Evolutionary conservation across 2,329 filamentous ascomycete genomes (phyloP), one percentile per base, ranked within the genome.

Genomic region (Davidsoniella eucalypti): DNA sequence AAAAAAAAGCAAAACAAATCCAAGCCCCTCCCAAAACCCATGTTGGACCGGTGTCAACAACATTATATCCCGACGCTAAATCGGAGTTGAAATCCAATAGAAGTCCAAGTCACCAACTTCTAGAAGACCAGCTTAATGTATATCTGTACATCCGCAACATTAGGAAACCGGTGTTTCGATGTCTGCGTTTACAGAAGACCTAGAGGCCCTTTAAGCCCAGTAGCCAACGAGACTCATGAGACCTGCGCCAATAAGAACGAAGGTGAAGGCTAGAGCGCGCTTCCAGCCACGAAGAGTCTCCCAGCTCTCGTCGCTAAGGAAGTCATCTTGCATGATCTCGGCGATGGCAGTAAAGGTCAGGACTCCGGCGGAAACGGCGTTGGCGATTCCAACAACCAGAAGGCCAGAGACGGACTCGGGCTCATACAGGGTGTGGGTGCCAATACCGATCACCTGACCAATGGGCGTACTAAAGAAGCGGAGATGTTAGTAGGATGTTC

Each of bases 381-480:
- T 86, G 68, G 84, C 85, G 58, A 82, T 73, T 2, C 82, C 82
- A 16, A 85, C 81, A 60, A 84, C 75, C 16, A 86, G 67, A 16
- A 86, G 65, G 0, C 82, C 82, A 0, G 75, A 68, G 51, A 80
- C 71, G 14, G 78, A 82, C 49, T 71, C 68, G 3, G 82, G 82
- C 57, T 78, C 78, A 62, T 86, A 87, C 8, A 84, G 64, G 6
- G 73, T 76, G 58, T 84, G 80, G n/a, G 82, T 71, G 16, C 77
- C 69, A 12, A 87, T 69, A 2, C 82, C 82, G 50, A 86, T 76
- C 1, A 80, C 82, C 60, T 85, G 82, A n/a, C 82, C 82, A 26
- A 84, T 66, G 0, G 82, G 82, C 1, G 82, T 84, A 3, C 72
- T 79, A 55, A 65, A 53, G 8, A 33, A 9, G 26, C 14, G 16